These are phyloP conservation scores for Berkeleyomyces rouxiae DNA, from an alignment of 2,329 filamentous ascomycete genomes.

Conservation along the genomic window DNA sequence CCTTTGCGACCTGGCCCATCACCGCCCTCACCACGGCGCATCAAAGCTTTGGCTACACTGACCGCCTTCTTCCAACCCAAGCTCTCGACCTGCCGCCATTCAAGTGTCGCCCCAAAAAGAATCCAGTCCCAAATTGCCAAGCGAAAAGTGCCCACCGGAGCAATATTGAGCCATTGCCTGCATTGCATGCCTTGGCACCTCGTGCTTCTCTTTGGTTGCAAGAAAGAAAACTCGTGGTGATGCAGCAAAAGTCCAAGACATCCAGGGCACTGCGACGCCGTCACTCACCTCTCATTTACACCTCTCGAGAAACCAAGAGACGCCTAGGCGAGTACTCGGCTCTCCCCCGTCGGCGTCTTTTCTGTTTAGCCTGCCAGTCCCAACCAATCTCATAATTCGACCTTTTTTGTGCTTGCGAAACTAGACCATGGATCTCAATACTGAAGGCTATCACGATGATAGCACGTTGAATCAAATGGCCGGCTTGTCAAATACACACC, in stretches of 20 bases:
- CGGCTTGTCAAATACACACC: background rate
- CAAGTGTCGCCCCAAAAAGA: too few species aligned
- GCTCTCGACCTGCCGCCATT: too few species aligned
- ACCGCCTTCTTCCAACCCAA: too few species aligned
- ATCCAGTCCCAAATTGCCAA: too few species aligned
- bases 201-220: background rate
- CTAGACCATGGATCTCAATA: background rate
- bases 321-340: background rate
- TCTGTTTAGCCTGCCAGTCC: background rate
- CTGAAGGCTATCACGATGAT: background rate
- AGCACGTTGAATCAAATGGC: background rate
- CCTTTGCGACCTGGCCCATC: too few species aligned
- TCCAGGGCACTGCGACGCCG: constrained; percentile 3
- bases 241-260: constrained; percentile 3
- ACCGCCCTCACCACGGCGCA: too few species aligned
- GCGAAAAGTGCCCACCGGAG: too few species aligned
- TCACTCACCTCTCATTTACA: background rate
- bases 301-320: background rate
- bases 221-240: background rate
- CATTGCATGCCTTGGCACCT: background rate
- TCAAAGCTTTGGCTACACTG: too few species aligned
- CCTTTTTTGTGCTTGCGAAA: background rate
- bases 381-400: background rate
- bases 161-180: too few species aligned
- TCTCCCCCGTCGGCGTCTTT: background rate